Conservation (phyloP, 176 grass and related monocot species). For the Sorghum bicolor region Sorghum_bicolor_NCBIv3 NC_012871.2:56586501-56587000, state of each 20-base stretch:
- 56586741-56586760: too few species aligned
- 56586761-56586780: not conserved
- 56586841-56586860: not conserved
- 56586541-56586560: constrained; percentile 96
- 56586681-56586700: too few species aligned
- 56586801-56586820: not conserved
- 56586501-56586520: constrained; percentile 30
- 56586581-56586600: not conserved
- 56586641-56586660: too few species aligned
- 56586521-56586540: constrained; percentile 67
- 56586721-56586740: too few species aligned
- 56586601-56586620: too few species aligned
- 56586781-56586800: not conserved
- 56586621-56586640: not conserved
- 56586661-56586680: not conserved
- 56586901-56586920: constrained; percentile 11
- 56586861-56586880: not conserved
- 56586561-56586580: constrained; percentile 99
- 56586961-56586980: not conserved
- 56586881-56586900: constrained; percentile 24
- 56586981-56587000: not conserved
- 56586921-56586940: not conserved
- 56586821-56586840: not conserved
- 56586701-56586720: too few species aligned
- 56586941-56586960: not conserved